A percentile compares a stretch with the other conserved stretches of the same genome.
Conservation (phyloP, 176 grass and related monocot species). For the Triticum urartu region DNA sequence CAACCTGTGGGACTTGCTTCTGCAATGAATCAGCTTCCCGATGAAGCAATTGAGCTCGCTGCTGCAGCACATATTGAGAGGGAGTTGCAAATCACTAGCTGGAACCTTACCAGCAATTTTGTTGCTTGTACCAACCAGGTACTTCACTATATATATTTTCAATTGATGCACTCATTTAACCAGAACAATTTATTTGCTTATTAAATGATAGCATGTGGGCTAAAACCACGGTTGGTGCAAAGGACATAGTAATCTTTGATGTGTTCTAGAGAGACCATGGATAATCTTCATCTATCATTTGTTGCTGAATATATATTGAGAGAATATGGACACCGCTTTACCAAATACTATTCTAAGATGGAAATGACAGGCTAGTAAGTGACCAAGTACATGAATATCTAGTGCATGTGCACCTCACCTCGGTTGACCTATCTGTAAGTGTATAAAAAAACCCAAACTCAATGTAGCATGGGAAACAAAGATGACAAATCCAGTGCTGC, state of each 20-base stretch:
- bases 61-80: conserved; percentile 89
- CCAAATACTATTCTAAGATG: not conserved
- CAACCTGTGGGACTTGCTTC: conserved; percentile 74
- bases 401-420: no score
- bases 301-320: not conserved
- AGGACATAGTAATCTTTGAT: not conserved
- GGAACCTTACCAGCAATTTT: conserved; percentile 97
- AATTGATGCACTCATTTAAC: conserved; percentile 59
- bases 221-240: not conserved
- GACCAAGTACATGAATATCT: not conserved
- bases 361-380: not conserved
- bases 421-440: no score
- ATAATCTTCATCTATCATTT: not conserved
- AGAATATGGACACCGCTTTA: not conserved
- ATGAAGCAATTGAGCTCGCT: conserved; percentile 94
- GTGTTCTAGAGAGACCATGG: not conserved
- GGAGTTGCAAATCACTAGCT: conserved; percentile 89
- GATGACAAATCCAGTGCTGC: no score
- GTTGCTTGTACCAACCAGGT: conserved; percentile 95
- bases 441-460: no score
- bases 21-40: conserved; percentile 91
- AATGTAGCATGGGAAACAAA: no score
- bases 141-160: not conserved
- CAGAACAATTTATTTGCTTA: not conserved
- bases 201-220: not conserved